A percentile compares a stretch with the other conserved stretches of the same genome.
phyloP scores from a whole-genome alignment of 2,329 filamentous ascomycete genomes.

The Cercospora beticola region DNA sequence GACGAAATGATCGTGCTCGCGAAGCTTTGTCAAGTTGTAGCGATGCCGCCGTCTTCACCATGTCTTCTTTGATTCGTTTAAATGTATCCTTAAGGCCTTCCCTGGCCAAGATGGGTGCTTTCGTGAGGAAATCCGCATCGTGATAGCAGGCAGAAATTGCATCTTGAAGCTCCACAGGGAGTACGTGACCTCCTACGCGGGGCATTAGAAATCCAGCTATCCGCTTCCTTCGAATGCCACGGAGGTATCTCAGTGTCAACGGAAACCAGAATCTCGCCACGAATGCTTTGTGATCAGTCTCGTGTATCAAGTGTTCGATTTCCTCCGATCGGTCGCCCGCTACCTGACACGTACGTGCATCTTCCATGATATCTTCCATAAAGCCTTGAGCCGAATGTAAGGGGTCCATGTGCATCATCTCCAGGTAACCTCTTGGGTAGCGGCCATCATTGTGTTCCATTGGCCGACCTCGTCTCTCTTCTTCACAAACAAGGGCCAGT shows the following conservation, averaged over 20 bases:
- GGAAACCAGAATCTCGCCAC: neutral
- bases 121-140: neutral
- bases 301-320: neutral
- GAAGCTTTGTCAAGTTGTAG: too few species aligned
- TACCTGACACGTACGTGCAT: too few species aligned
- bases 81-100: too few species aligned
- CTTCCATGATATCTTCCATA: too few species aligned
- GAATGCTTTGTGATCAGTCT: neutral
- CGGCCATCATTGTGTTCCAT: too few species aligned
- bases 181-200: neutral
- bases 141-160: neutral
- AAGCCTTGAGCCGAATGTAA: too few species aligned
- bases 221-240: neutral
- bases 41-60: too few species aligned
- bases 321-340: too few species aligned
- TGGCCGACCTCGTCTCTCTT: neutral
- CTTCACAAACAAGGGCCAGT: neutral
- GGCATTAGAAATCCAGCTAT: neutral
- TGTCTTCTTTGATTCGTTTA: too few species aligned
- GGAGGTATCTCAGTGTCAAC: neutral
- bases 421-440: too few species aligned
- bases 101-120: neutral
- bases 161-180: neutral
- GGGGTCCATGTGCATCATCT: too few species aligned
- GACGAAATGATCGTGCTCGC: too few species aligned